phyloP scores from a whole-genome alignment of 225 moss, liverwort and hornwort genomes.

The Sphagnum tenellum region DNA sequence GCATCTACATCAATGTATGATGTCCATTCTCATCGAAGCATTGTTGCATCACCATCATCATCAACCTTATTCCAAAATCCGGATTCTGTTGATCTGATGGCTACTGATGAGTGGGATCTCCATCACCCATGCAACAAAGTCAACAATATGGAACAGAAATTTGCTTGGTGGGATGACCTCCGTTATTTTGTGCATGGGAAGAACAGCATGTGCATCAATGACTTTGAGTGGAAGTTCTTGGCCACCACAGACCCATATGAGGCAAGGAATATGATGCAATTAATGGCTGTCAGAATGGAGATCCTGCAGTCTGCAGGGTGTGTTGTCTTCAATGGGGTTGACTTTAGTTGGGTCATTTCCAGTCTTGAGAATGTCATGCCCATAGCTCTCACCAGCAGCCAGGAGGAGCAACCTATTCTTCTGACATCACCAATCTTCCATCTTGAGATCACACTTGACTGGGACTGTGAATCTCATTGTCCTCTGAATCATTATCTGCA shows the following conservation, averaged over 20 bases:
- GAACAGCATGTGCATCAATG: conserved; percentile 60
- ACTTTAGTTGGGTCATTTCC: conserved; percentile 45
- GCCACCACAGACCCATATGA: conserved; percentile 91
- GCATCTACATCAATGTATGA: no score
- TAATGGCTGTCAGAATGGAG: conserved; percentile 59
- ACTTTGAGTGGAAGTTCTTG: conserved; percentile 71
- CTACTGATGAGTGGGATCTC: no score
- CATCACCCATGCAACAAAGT: no score
- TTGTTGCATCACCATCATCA: no score
- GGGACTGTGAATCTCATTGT: conserved; percentile 89
- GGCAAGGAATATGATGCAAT: conserved; percentile 63
- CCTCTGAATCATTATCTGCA: conserved; percentile 90
- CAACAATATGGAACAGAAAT: conserved; percentile 10
- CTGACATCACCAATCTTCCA: conserved; percentile 78
- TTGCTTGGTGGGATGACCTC: conserved; percentile 99
- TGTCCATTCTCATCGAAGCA: no score
- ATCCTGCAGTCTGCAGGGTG: conserved; percentile 79
- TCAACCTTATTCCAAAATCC: no score
- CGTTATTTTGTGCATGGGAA: conserved; percentile 87
- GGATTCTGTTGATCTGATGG: no score
- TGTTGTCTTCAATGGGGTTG: conserved; percentile 66
- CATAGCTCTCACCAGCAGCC: conserved; percentile 35
- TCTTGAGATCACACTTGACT: conserved; percentile 78
- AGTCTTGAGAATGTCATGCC: conserved; percentile 45
- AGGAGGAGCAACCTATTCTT: conserved; percentile 55